These are phyloP conservation scores for Vaccinium vitisidaea DNA, from an alignment of 148 eudicot genomes.

Conservation along the genomic window DNA sequence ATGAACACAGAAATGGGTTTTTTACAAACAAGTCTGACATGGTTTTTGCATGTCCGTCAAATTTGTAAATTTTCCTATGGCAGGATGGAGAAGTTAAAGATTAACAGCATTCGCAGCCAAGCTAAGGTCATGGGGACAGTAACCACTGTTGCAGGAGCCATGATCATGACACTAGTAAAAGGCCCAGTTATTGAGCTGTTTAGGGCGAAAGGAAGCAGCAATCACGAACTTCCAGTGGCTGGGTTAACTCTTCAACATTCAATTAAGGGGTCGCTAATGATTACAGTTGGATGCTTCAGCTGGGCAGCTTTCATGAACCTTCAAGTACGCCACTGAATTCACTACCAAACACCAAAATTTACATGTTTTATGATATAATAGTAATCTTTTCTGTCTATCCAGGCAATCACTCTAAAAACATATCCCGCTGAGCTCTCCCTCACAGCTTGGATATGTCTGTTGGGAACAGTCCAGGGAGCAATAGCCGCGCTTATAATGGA, in stretches of 20 bases:
- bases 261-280: slow-evolving; percentile 78
- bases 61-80: slow-evolving; percentile 7
- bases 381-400: not conserved
- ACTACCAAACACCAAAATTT: not conserved
- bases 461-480: slow-evolving; percentile 73
- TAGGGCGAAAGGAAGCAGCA: slow-evolving; percentile 35
- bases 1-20: not conserved
- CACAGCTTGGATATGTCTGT: slow-evolving; percentile 83
- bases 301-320: slow-evolving; percentile 92
- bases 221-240: slow-evolving; percentile 21
- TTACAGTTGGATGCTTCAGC: slow-evolving; percentile 78
- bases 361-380: not conserved
- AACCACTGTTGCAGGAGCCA: slow-evolving; percentile 80
- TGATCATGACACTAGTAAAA: slow-evolving; percentile 81
- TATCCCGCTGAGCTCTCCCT: slow-evolving; percentile 85
- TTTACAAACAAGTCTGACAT: slow-evolving; percentile 1
- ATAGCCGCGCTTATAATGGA: slow-evolving; percentile 77
- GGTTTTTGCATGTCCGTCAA: not conserved
- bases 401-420: slow-evolving; percentile 74
- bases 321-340: slow-evolving; percentile 36
- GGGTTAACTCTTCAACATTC: slow-evolving; percentile 61
- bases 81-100: slow-evolving; percentile 67
- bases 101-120: slow-evolving; percentile 68
- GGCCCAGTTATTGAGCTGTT: slow-evolving; percentile 55
- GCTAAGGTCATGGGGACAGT: slow-evolving; percentile 78